phyloP scores from a whole-genome alignment of 108 stramenopile genomes.

The Craspedostauros australis region DNA sequence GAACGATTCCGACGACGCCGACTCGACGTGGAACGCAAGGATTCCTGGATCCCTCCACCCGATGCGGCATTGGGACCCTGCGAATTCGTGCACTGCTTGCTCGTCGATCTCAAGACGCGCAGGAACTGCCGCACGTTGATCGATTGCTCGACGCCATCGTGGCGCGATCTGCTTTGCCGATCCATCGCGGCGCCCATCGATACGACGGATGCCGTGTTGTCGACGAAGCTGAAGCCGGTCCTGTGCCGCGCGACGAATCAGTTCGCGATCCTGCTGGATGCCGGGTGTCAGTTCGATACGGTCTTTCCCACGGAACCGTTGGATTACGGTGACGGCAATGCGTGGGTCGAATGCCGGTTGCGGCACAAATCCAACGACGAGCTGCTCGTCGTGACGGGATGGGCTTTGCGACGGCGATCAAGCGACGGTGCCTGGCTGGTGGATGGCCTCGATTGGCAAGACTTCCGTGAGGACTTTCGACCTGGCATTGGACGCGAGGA shows the following conservation, averaged over 20 bases:
- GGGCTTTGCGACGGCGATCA: conserved; percentile 32
- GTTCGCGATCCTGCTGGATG: conserved; percentile 61
- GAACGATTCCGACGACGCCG: too few species aligned
- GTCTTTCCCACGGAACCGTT: conserved; percentile 50
- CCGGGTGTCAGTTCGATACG: conserved; percentile 10
- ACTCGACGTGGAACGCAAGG: conserved; percentile 31
- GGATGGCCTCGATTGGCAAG: conserved; percentile 76
- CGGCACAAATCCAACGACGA: conserved; percentile 27
- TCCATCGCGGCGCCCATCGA: conserved; percentile 47
- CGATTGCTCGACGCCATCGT: conserved; percentile 35
- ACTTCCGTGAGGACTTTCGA: conserved; percentile 64
- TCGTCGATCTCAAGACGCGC: too few species aligned
- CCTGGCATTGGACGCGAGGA: conserved; percentile 76
- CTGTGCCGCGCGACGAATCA: conserved; percentile 55
- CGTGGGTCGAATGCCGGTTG: conserved; percentile 64
- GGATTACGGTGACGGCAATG: conserved; percentile 59
- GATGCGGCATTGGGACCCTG: too few species aligned
- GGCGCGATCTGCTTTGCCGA: conserved; percentile 28
- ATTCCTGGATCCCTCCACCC: conserved; percentile 16
- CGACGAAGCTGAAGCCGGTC: conserved; percentile 30
- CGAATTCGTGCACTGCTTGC: too few species aligned
- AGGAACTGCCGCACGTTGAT: too few species aligned
- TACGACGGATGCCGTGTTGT: conserved; percentile 21
- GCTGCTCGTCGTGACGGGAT: conserved; percentile 56
- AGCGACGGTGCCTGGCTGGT: conserved; percentile 58